Evolutionary conservation across 2,329 filamentous ascomycete genomes (phyloP).

Genomic region (Aspergillus sp.): DNA sequence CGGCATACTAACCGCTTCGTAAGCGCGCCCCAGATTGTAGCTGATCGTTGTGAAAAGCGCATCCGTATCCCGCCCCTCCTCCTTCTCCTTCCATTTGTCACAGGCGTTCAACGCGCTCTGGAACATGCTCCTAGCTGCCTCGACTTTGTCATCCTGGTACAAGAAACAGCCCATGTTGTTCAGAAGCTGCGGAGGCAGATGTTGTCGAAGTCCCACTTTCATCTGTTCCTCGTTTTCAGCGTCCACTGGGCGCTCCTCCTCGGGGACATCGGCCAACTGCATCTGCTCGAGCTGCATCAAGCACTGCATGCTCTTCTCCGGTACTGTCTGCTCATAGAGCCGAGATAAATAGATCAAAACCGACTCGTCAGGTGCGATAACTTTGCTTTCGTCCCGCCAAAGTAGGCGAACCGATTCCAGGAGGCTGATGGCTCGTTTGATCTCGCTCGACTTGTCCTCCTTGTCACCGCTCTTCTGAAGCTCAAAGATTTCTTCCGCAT

Average conservation of each 20-base stretch:
- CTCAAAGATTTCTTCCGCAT: constrained; percentile 87
- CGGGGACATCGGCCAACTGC: constrained; percentile 67
- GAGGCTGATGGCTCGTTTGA: constrained; percentile 75
- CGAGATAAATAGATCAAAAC: constrained; percentile 86
- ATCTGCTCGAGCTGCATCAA: constrained; percentile 86
- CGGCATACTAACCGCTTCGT: constrained; percentile 71
- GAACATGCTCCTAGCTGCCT: constrained; percentile 74
- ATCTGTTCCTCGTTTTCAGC: constrained; percentile 51
- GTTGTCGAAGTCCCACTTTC: constrained; percentile 57
- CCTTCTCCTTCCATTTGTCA: constrained; percentile 66
- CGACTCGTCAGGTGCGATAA: constrained; percentile 67
- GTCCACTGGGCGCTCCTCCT: constrained; percentile 56
- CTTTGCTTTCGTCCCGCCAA: constrained; percentile 91
- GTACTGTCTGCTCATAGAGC: constrained; percentile 74
- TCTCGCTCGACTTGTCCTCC: constrained; percentile 77
- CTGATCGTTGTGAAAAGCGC: constrained; percentile 91
- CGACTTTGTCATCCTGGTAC: constrained; percentile 75
- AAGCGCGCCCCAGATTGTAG: constrained; percentile 89
- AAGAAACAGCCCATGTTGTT: constrained; percentile 98
- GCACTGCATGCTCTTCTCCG: constrained; percentile 87
- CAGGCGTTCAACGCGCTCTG: constrained; percentile 86
- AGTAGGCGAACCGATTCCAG: constrained; percentile 75
- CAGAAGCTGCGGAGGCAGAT: constrained; percentile 77
- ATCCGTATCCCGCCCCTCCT: constrained; percentile 72
- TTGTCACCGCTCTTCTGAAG: constrained; percentile 68